Evolutionary conservation across 495 filamentous ascomycete genomes (phyloP), one percentile per base, ranked within the genome.

Genomic region (Oidiodendron maius): DNA sequence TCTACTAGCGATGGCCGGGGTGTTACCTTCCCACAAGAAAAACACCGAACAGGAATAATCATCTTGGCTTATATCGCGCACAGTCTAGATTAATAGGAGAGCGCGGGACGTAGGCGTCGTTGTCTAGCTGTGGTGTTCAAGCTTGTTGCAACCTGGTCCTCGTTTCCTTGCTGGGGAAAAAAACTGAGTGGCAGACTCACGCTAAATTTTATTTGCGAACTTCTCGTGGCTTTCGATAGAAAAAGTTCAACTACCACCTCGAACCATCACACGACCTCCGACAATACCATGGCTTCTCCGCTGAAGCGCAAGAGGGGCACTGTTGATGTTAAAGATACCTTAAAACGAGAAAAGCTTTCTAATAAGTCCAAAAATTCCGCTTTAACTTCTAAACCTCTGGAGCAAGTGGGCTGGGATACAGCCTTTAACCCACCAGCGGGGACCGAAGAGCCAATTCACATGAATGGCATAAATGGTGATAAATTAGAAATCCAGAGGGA

Each of bases 11-110:
- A n/a, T n/a, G n/a, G n/a, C n/a, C n/a, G 38, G 28, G 40, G 28
- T 21, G 65, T 21, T 65, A 96, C 93, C 85, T 97, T 98, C 61
- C 93, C 93, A 64, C 93, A 98, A 43, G 93, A 96, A 72, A 98
- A 98, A 71, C 93, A 98, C 52, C 93, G 87, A 53, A 98, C 84
- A 1, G 93, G 93, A 58, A 98, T 96, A 66, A 98, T 98, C 93
- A 98, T 98, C 40, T 66, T 80, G 70, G 34, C 17, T 11, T 44
- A 22, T 24, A 12, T 34, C 25, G 26, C 5, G 12, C 12, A 30
- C 5, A 12, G 26, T 30, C 5, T 12, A 12, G 26, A 30, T 30
- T 12, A 12, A 30, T 30, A 12, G 12, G 26, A 12, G 5, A 5
- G 26, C 26, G 26, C 26, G 26, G 26, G 26, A 5, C 26, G 26